Evolutionary conservation across 331 rosid genomes (phyloP).

Genomic region (Stylosanthes scabra): DNA sequence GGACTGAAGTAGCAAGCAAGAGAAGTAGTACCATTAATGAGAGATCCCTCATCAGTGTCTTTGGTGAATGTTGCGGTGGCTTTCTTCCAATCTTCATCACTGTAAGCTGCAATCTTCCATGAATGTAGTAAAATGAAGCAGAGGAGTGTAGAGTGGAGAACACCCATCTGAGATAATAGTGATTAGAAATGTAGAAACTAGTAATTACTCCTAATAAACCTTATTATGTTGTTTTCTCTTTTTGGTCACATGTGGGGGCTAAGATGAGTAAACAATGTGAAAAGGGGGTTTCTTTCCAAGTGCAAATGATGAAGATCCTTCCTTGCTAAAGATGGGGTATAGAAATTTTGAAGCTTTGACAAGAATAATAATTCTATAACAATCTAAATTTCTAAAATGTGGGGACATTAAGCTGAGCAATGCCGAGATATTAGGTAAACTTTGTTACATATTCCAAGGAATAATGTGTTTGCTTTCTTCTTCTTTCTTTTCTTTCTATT

Average conservation of each 20-base stretch:
- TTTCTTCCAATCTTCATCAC: conserved; percentile 74
- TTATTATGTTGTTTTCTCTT: background rate
- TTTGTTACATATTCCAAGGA: conserved; percentile 47
- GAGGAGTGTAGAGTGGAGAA: conserved; percentile 57
- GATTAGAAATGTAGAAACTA: conserved; percentile 46
- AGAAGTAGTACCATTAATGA: conserved; percentile 62
- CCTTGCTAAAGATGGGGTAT: conserved; percentile 34
- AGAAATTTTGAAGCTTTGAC: conserved; percentile 38
- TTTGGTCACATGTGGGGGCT: conserved; percentile 44
- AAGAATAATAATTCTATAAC: background rate
- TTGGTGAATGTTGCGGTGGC: conserved; percentile 89
- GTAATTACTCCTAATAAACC: conserved; percentile 27
- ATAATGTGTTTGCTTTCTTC: conserved; percentile 26
- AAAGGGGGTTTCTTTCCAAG: conserved; percentile 13
- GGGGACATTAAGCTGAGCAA: conserved; percentile 52
- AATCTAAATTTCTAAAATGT: conserved; percentile 47
- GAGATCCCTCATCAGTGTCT: conserved; percentile 80
- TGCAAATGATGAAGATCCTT: conserved; percentile 44
- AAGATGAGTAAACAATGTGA: conserved; percentile 37
- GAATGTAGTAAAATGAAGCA: conserved; percentile 57
- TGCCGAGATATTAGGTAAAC: conserved; percentile 45
- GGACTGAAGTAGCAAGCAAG: conserved; percentile 33
- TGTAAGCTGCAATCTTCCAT: conserved; percentile 46
- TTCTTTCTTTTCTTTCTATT: background rate
- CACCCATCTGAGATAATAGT: conserved; percentile 62